These are phyloP conservation scores for Fusarium fujikuroi DNA, from an alignment of 2,329 filamentous ascomycete genomes.

Conservation along the genomic window DNA sequence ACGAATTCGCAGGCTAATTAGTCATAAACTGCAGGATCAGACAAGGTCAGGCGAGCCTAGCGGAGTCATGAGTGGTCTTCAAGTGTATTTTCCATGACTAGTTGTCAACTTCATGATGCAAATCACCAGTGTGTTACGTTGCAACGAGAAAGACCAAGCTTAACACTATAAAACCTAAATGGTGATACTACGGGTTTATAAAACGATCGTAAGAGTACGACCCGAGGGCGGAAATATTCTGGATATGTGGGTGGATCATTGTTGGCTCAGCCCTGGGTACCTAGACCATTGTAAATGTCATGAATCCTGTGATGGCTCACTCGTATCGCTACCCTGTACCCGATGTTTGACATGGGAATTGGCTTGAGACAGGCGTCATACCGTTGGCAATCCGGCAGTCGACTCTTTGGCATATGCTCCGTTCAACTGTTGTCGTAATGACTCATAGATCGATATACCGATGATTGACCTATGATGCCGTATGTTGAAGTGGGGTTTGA, in stretches of 20 bases:
- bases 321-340: not conserved
- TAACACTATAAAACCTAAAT: conserved; percentile 16
- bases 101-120: not conserved
- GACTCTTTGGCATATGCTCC: not conserved
- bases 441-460: conserved; percentile 29
- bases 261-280: not conserved
- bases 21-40: not conserved
- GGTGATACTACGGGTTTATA: conserved; percentile 22
- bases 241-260: conserved; percentile 21
- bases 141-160: conserved; percentile 11
- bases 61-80: conserved; percentile 5
- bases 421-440: conserved; percentile 18
- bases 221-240: conserved; percentile 14
- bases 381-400: not conserved
- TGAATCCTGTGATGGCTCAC: not conserved
- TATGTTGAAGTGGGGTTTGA: conserved; percentile 25
- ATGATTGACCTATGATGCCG: conserved; percentile 27
- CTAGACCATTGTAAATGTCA: not conserved
- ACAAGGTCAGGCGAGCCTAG: not conserved
- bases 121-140: not conserved
- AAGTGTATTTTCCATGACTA: not conserved
- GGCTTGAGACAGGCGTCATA: not conserved
- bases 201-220: not conserved
- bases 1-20: not conserved
- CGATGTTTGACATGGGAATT: not conserved